Evolutionary conservation across 2,329 filamentous ascomycete species (phyloP).

Genomic region (Aspergillus eucalypticola): DNA sequence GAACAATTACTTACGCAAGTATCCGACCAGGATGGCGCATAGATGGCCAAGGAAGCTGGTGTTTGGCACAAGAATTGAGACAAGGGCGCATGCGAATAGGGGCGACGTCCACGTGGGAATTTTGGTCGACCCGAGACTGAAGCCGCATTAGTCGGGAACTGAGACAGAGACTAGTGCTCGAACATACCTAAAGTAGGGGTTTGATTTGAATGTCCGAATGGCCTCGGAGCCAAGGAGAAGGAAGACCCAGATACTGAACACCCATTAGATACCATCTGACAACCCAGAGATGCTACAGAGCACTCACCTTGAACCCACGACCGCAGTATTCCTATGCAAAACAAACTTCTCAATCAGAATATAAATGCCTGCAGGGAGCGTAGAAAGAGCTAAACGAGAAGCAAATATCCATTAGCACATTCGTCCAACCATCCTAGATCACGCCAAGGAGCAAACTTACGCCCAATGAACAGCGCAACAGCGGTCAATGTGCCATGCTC

Average conservation of each 20-base stretch:
- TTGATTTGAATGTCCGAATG: constrained; percentile 77
- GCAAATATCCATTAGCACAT: constrained; percentile 19
- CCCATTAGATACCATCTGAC: constrained; percentile 14
- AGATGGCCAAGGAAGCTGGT: constrained; percentile 86
- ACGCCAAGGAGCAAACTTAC: constrained; percentile 58
- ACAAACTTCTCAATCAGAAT: constrained; percentile 74
- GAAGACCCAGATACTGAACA: constrained; percentile 82
- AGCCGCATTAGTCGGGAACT: constrained; percentile 22
- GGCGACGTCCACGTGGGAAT: constrained; percentile 94
- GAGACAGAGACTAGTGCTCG: neutral
- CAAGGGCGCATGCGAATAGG: constrained; percentile 71
- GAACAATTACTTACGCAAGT: constrained; percentile 66
- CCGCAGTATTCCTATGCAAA: constrained; percentile 67
- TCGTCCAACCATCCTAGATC: neutral
- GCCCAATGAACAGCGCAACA: constrained; percentile 84
- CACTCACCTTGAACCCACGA: constrained; percentile 78
- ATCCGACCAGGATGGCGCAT: constrained; percentile 80
- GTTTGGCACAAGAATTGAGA: constrained; percentile 74
- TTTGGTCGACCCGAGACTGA: constrained; percentile 59
- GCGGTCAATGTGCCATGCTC: constrained; percentile 89
- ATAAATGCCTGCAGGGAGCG: constrained; percentile 80
- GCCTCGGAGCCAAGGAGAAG: constrained; percentile 81
- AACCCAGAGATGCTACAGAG: neutral
- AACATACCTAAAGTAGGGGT: constrained; percentile 69
- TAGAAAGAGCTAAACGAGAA: constrained; percentile 64